Percentiles rank a stretch among this genome's conserved stretches.
phyloP scores from a whole-genome alignment of 2,329 filamentous ascomycete genomes.

The Xylaria multiplex region DNA sequence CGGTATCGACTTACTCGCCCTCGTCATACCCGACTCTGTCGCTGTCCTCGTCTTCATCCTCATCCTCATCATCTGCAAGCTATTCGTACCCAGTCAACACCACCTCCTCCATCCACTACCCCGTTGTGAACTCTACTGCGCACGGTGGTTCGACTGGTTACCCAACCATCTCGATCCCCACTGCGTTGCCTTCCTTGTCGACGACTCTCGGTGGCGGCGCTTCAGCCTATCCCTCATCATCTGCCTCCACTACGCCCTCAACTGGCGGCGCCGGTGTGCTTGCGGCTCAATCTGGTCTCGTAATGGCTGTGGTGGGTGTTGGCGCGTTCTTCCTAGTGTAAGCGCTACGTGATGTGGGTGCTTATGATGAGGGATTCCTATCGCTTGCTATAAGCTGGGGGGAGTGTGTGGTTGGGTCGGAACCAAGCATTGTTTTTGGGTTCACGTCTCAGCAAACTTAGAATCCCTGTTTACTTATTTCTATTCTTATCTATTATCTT shows the following conservation, averaged over 20 bases:
- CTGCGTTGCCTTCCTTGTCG: conserved; percentile 33
- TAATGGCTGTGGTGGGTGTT: conserved; percentile 44
- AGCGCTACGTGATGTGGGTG: conserved; percentile 1
- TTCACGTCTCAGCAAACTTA: conserved; percentile 4
- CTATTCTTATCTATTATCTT: conserved; percentile 28
- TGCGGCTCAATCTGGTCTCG: conserved; percentile 43
- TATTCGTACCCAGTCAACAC: conserved; percentile 29
- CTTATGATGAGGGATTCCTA: not conserved
- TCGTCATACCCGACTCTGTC: conserved; percentile 34
- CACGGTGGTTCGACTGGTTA: conserved; percentile 41
- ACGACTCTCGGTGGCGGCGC: conserved; percentile 31
- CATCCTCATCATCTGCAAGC: conserved; percentile 34
- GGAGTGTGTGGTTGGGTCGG: not conserved
- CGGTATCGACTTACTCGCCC: conserved; percentile 1
- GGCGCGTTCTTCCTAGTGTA: conserved; percentile 45
- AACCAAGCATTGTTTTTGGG: conserved; percentile 13
- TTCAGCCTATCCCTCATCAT: conserved; percentile 34
- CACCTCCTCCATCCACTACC: conserved; percentile 38
- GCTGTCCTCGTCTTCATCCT: conserved; percentile 14
- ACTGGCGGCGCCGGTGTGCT: conserved; percentile 42
- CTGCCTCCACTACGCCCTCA: conserved; percentile 32
- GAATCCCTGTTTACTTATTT: conserved; percentile 21
- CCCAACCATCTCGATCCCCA: conserved; percentile 39
- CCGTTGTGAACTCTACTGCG: conserved; percentile 42
- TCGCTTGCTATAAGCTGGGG: not conserved